Evolutionary conservation across 1,284 basidiomycete genomes (phyloP), one percentile per base, ranked within the genome.

Genomic region (Trichosporon sp.): DNA sequence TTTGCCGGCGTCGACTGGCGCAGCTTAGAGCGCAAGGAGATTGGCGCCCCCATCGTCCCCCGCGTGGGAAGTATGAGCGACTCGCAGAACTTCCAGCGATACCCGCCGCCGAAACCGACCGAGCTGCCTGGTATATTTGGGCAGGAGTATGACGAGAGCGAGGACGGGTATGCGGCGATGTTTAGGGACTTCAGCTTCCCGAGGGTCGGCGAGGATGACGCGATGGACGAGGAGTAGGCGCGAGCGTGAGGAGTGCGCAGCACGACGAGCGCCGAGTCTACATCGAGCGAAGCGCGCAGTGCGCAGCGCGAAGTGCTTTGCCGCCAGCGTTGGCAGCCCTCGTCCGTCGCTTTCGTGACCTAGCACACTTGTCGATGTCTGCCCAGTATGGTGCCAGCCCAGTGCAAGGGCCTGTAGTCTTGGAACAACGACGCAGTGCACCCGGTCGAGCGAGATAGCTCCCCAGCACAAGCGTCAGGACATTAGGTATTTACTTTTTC

Each of bases 1-100:
- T 83, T 83, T 68, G 73, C 77, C 2, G 82, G 82, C n/a, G 82
- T 83, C 11, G 82, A 83, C 65, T 83, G 83, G 81, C 73, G 74
- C 56, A 77, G 74, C 25, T 66, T 82, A 40, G 80, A 83, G 68
- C 71, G 74, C 70, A 78, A 79, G 65, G 74, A 79, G 70, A 82
- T 84, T 70, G 75, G 77, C 16, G 82, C 83, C 19, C 83, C 83
- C 13, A 83, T 83, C 49, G 78, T 84, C 0, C 83, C 83, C 2
- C 74, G 77, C n/a, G 78, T 81, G 1, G 78, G 74, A 14, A 77
- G 71, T 62, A 78, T 80, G 69, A 81, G 82, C 58, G 80, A 81
- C 63, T 78, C 76, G 25, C 79, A 80, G 68, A 81, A 81, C 68
- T 81, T 81, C 63, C 80, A 81, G 65, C 66, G 78, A 34, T 81